phyloP scores from a whole-genome alignment of 768 basidiomycete species.

The Terana coerulea region DNA sequence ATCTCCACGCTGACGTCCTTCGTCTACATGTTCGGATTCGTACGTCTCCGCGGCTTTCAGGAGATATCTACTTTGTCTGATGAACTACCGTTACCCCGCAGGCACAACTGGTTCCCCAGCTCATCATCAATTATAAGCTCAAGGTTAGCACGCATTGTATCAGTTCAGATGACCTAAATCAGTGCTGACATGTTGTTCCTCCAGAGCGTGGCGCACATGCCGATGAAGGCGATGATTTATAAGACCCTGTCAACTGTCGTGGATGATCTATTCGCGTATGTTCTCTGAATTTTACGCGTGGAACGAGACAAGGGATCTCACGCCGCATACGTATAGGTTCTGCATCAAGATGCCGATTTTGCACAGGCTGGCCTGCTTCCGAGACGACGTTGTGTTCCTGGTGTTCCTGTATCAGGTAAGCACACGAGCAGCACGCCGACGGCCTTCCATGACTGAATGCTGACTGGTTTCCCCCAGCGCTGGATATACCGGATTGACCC shows the following conservation, averaged over 20 bases:
- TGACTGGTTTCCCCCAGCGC: conserved; percentile 45
- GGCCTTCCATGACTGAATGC: conserved; percentile 13
- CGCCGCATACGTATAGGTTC: conserved; percentile 47
- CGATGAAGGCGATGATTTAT: conserved; percentile 98
- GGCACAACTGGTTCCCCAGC: conserved; percentile 83
- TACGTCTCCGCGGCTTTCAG: conserved; percentile 41
- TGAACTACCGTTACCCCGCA: conserved; percentile 28
- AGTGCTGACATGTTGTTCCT: conserved; percentile 2
- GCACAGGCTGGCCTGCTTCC: conserved; percentile 87
- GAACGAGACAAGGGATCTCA: neutral
- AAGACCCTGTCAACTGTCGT: conserved; percentile 88
- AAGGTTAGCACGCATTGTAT: conserved; percentile 50
- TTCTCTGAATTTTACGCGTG: neutral
- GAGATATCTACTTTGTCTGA: conserved; percentile 13
- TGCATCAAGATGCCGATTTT: conserved; percentile 97
- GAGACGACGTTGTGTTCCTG: conserved; percentile 88
- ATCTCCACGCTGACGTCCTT: conserved; percentile 92
- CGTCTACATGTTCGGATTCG: conserved; percentile 97
- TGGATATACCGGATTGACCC: conserved; percentile 98
- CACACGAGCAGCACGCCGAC: neutral
- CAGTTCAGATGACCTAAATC: neutral
- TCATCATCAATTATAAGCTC: conserved; percentile 97
- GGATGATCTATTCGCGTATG: conserved; percentile 90
- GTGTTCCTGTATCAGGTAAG: conserved; percentile 89
- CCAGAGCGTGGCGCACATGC: conserved; percentile 95